phyloP scores from a whole-genome alignment of 768 basidiomycete species.

The Butyriboletus loyo region DNA sequence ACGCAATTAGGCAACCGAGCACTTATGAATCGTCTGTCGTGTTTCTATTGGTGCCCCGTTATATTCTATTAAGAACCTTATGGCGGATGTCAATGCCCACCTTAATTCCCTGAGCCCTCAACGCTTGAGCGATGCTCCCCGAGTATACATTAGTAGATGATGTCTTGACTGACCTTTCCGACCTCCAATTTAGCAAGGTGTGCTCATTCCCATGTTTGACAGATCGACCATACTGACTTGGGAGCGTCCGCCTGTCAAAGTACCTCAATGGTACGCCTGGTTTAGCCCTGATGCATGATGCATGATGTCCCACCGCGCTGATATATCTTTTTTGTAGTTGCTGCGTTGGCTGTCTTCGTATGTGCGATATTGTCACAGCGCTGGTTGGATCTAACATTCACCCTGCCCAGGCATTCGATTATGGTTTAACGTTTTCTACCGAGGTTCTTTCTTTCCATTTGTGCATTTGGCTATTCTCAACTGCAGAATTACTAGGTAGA shows the following conservation, averaged over 20 bases:
- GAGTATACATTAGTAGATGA: background rate
- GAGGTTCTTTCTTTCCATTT: conserved; percentile 14
- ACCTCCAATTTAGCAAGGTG: conserved; percentile 24
- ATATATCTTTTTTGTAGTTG: conserved; percentile 9
- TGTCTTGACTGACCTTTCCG: conserved; percentile 7
- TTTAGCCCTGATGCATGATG: background rate
- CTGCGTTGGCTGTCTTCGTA: conserved; percentile 18
- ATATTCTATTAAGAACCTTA: no score
- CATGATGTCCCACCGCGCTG: background rate
- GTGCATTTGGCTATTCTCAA: background rate
- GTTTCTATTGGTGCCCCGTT: background rate
- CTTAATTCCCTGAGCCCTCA: background rate
- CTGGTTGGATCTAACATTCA: background rate
- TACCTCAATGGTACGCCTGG: conserved; percentile 15
- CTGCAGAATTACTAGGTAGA: conserved; percentile 14
- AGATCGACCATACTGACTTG: background rate
- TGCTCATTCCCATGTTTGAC: background rate
- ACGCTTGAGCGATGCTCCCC: conserved; percentile 5
- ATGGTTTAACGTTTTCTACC: conserved; percentile 21
- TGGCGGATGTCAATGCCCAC: background rate
- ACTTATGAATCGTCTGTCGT: background rate
- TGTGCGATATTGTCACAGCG: background rate
- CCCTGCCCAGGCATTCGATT: conserved; percentile 15
- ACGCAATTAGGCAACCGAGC: no score
- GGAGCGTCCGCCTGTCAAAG: background rate